phyloP scores from a whole-genome alignment of 495 filamentous ascomycete species.

The Penicillium manginii region DNA sequence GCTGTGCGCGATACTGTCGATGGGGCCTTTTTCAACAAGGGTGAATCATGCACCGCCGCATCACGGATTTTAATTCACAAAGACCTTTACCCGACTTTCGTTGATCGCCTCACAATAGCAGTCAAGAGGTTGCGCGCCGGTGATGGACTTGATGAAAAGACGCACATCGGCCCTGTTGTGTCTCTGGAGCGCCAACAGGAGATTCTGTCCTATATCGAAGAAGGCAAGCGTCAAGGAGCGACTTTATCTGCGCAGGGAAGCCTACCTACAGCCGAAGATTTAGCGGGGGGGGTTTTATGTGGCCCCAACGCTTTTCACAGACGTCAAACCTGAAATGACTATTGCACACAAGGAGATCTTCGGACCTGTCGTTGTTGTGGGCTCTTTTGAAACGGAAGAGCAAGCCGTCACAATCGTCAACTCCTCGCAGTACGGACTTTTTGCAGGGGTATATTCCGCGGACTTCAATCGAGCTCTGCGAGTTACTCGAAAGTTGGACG shows the following conservation, averaged over 20 bases:
- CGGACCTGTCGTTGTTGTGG: constrained; percentile 63
- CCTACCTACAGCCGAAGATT: constrained; percentile 21
- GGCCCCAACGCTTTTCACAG: constrained; percentile 62
- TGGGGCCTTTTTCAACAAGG: constrained; percentile 67
- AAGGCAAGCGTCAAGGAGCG: constrained; percentile 1
- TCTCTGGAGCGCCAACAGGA: constrained; percentile 58
- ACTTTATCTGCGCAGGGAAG: constrained; percentile 18
- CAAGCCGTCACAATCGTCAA: constrained; percentile 69
- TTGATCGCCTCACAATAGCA: constrained; percentile 21
- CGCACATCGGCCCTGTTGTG: constrained; percentile 65
- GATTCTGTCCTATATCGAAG: constrained; percentile 56
- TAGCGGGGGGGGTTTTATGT: constrained; percentile 58
- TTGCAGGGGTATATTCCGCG: constrained; percentile 70
- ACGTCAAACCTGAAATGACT: constrained; percentile 58
- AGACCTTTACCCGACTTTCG: constrained; percentile 31
- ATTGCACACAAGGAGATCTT: constrained; percentile 67
- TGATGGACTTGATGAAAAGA: constrained; percentile 53
- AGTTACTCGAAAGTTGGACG: constrained; percentile 62
- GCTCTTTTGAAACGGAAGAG: constrained; percentile 56
- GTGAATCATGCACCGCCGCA: constrained; percentile 69
- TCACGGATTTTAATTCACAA: constrained; percentile 64
- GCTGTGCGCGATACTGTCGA: constrained; percentile 64
- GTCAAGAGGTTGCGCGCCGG: constrained; percentile 51
- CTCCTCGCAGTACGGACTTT: constrained; percentile 69
- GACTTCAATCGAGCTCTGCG: constrained; percentile 63